phyloP scores from a whole-genome alignment of 1,284 basidiomycete species.

The Ganoderma sp. region DNA sequence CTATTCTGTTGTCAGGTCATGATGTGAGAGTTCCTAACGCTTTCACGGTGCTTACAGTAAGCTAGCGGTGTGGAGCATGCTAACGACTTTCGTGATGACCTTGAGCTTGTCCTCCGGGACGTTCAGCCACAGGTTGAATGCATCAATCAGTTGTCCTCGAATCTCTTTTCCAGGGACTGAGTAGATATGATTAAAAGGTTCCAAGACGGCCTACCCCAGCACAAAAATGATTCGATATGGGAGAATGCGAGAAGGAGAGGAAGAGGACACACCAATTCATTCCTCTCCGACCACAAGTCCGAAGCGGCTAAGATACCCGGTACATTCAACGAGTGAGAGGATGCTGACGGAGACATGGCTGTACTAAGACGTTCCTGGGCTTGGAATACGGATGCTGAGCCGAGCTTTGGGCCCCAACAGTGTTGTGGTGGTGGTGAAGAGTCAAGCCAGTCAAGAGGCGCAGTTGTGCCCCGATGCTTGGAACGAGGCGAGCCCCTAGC shows the following conservation, averaged over 20 bases:
- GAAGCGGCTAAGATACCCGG: slow-evolving; percentile 29
- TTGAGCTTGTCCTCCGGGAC: slow-evolving; percentile 77
- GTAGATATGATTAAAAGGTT: slow-evolving; percentile 90
- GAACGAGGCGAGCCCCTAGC: not conserved
- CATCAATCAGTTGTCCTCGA: slow-evolving; percentile 86
- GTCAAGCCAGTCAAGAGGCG: not conserved
- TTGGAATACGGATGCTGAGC: not conserved
- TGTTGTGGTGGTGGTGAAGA: slow-evolving; percentile 3
- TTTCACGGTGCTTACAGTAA: slow-evolving; percentile 68
- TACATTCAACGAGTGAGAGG: slow-evolving; percentile 23
- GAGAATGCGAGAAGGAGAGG: not conserved
- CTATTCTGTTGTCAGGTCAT: slow-evolving; percentile 64
- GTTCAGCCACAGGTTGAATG: slow-evolving; percentile 93
- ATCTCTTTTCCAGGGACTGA: slow-evolving; percentile 94
- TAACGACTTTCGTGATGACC: slow-evolving; percentile 82
- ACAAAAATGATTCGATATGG: not conserved
- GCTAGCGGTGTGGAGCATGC: slow-evolving; percentile 95
- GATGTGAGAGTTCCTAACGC: not conserved
- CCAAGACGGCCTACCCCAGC: slow-evolving; percentile 66
- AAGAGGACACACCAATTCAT: slow-evolving; percentile 30
- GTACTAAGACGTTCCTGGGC: no score
- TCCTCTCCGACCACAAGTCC: slow-evolving; percentile 32
- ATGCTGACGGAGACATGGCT: not conserved
- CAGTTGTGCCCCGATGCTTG: not conserved
- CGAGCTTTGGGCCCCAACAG: not conserved